These are phyloP conservation scores for Apophysomyces elegans DNA, from an alignment of 371 early-diverging fungal species.

Conservation along the genomic window DNA sequence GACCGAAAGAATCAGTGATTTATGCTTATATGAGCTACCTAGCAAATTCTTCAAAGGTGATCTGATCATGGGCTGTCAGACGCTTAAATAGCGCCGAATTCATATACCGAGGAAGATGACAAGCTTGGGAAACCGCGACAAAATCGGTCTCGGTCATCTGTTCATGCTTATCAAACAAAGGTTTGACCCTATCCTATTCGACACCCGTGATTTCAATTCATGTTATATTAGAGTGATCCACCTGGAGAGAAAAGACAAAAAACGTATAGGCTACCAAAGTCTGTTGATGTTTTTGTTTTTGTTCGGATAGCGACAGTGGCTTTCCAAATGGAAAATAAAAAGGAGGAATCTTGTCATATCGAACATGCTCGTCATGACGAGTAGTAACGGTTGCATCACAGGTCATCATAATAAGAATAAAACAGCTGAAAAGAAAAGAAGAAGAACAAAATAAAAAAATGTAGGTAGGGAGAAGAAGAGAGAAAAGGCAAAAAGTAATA, in stretches of 20 bases:
- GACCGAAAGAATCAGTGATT: no score
- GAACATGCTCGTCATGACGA: neutral
- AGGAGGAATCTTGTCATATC: conserved; percentile 30
- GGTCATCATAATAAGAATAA: neutral
- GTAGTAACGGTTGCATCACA: conserved; percentile 4
- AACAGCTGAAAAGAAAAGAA: neutral
- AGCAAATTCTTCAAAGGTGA: conserved; percentile 30
- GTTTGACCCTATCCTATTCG: conserved; percentile 29
- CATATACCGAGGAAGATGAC: conserved; percentile 64
- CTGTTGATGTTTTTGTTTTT: conserved; percentile 26
- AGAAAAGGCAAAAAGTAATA: no score
- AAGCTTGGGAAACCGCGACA: conserved; percentile 57
- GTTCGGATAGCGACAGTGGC: conserved; percentile 33
- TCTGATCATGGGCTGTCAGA: conserved; percentile 27
- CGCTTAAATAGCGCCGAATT: conserved; percentile 65
- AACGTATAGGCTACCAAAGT: conserved; percentile 30
- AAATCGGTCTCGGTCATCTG: conserved; percentile 52
- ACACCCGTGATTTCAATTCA: neutral
- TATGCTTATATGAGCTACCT: conserved; percentile 19
- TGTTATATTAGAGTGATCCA: no score
- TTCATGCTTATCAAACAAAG: conserved; percentile 28
- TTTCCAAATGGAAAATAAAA: conserved; percentile 50
- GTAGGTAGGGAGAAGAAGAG: neutral
- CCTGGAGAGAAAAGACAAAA: neutral
- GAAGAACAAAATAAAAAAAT: conserved; percentile 4